Evolutionary conservation across 2,329 filamentous ascomycete genomes (phyloP).

Genomic region (Penicillium olsonii): DNA sequence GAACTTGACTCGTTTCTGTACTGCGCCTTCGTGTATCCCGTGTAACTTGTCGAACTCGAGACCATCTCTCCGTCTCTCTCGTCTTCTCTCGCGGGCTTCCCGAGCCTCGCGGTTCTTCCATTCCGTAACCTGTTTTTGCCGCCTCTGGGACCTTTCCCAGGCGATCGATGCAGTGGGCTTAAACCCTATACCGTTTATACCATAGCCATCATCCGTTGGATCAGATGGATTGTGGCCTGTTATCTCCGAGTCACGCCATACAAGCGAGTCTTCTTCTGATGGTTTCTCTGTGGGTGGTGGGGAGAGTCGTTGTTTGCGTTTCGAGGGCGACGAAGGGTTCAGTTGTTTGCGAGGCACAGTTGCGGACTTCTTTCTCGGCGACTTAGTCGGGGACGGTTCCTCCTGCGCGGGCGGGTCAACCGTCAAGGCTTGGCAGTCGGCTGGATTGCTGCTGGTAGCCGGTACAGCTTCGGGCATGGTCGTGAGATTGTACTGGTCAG

Average conservation of each 20-base stretch:
- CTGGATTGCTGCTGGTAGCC: constrained; percentile 8
- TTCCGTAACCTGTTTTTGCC: constrained; percentile 60
- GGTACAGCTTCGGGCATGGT: constrained; percentile 24
- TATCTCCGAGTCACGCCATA: constrained; percentile 64
- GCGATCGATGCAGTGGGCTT: constrained; percentile 62
- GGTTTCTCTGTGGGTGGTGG: constrained; percentile 32
- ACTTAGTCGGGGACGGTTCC: constrained; percentile 8
- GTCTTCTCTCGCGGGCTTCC: constrained; percentile 60
- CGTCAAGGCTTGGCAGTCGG: constrained; percentile 6
- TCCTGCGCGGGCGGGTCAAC: constrained; percentile 14
- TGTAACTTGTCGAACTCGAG: constrained; percentile 27
- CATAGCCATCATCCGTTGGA: constrained; percentile 62
- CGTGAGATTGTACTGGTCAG: constrained; percentile 6
- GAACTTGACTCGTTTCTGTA: constrained; percentile 46
- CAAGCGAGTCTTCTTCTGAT: constrained; percentile 38
- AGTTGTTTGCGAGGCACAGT: constrained; percentile 27
- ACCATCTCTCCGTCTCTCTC: constrained; percentile 50
- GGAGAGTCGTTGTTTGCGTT: constrained; percentile 33
- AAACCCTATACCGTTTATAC: constrained; percentile 66
- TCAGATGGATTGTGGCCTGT: constrained; percentile 60
- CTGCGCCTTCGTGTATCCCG: constrained; percentile 30
- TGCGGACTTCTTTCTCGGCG: constrained; percentile 21
- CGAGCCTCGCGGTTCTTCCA: constrained; percentile 61
- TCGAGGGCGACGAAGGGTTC: constrained; percentile 20
- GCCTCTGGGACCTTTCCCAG: constrained; percentile 56